Base-by-base conservation (phyloP, 345 rosid genomes). In the Eucalyptus cladocalyx region DNA sequence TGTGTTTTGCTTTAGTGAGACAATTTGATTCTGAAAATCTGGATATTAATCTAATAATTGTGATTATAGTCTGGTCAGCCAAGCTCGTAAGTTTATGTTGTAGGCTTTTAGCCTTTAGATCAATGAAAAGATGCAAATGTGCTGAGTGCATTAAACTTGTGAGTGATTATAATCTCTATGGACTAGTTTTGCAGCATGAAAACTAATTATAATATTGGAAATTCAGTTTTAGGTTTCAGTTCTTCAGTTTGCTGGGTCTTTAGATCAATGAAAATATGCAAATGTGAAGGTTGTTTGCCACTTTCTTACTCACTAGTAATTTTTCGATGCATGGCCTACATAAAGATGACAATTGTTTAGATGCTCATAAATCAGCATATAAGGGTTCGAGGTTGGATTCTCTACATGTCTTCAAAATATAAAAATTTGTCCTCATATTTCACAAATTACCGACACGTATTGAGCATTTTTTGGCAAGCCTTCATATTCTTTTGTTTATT, bases 271-370 rank as follows among this genome's bases (percentile, higher is more conserved):
- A 47, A 91, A 93, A 89, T 87, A 97, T 47, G 49, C 14, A 47
- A 47, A 47, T 47, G 49, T 86, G 49, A 89, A 88, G 87, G 49
- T 32, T 37, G 65, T 28, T 42, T 81, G 40, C 24, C 17, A 83
- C 30, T 76, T 85, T 32, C 50, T 89, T 90, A 12, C 76, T 87
- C 67, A 50, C 93, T 93, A 62, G 87, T 65, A 50, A 88, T 91
- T 87, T 80, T 86, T 54, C 86, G 54, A 93, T 91, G 89, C 94
- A 96, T 98, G 95, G 88, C 80, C 60, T 87, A 80, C 92, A 92
- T 90, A 91, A 88, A 89, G 89, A 56, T 49, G 89, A 76, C 86
- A 90, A 86, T 53, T 89, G 87, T 87, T 87, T 28, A 80, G 91
- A 91, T 90, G 86, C 87, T 50, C 85, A 65, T 88, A 88, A 87